phyloP scores from a whole-genome alignment of 164 flowering plant species.

The Euptelea pleiosperma region DNA sequence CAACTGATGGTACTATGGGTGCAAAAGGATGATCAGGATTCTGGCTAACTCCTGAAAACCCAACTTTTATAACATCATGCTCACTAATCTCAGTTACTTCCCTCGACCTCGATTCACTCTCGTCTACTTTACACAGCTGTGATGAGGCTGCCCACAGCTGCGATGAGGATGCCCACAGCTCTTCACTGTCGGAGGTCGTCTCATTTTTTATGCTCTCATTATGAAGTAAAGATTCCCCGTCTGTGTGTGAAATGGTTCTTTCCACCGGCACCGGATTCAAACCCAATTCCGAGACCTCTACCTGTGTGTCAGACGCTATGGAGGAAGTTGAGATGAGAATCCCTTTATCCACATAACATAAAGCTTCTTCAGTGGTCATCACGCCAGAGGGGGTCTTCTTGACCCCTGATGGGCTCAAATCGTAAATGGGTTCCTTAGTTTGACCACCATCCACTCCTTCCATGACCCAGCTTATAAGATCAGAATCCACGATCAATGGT shows the following conservation, averaged over 20 bases:
- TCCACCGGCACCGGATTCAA: constrained; percentile 17
- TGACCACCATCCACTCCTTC: constrained; percentile 30
- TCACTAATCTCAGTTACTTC: constrained; percentile 19
- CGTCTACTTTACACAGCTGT: constrained; percentile 17
- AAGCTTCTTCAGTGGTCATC: constrained; percentile 15
- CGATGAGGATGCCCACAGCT: constrained; percentile 13
- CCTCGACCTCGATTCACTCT: constrained; percentile 23
- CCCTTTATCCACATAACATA: constrained; percentile 13
- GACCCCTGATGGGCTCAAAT: constrained; percentile 50
- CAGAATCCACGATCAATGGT: constrained; percentile 1
- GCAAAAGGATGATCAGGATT: constrained; percentile 3
- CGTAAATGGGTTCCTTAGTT: constrained; percentile 65
- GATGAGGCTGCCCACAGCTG: constrained; percentile 15
- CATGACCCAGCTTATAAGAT: neutral
- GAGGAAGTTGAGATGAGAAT: constrained; percentile 27
- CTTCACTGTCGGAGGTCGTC: constrained; percentile 18
- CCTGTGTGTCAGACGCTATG: constrained; percentile 34
- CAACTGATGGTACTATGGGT: constrained; percentile 5
- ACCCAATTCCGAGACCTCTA: constrained; percentile 28
- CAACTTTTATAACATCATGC: constrained; percentile 11
- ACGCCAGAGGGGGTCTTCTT: constrained; percentile 31
- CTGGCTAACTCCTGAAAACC: constrained; percentile 15
- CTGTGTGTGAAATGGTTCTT: constrained; percentile 11
- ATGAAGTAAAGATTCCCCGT: constrained; percentile 17
- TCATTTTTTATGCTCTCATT: constrained; percentile 16